Evolutionary conservation across 139 green algal genomes (phyloP).

Genomic region (Chara braunii): DNA sequence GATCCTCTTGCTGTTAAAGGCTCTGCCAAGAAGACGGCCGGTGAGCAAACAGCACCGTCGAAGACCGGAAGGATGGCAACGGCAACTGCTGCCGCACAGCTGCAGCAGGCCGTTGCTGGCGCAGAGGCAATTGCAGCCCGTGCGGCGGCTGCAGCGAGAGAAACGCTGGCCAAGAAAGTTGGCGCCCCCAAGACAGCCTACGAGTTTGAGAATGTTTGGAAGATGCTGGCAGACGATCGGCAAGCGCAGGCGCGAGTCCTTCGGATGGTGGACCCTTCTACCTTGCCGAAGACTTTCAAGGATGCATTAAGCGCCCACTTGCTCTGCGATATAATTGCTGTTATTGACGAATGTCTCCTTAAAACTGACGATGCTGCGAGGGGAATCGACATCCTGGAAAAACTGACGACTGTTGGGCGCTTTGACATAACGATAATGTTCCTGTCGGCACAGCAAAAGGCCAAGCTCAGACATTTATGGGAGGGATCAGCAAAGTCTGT

Average conservation of each 20-base stretch:
- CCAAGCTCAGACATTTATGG: too few relatives aligned
- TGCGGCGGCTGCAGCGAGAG: neutral
- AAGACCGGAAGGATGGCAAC: too few relatives aligned
- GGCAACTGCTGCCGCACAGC: too few relatives aligned
- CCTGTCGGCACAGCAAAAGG: conserved; percentile 6
- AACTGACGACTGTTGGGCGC: neutral
- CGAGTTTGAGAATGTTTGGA: conserved; percentile 18
- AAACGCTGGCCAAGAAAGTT: neutral
- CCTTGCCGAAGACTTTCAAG: conserved; percentile 11
- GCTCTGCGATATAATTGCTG: conserved; percentile 1
- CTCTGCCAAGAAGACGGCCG: too few relatives aligned
- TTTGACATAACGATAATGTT: conserved; percentile 28
- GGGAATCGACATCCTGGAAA: conserved; percentile 4
- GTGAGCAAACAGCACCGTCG: too few relatives aligned
- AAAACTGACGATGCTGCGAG: conserved; percentile 8
- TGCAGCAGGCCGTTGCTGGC: too few relatives aligned
- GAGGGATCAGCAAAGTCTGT: too few relatives aligned
- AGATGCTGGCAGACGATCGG: neutral
- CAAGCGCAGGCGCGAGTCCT: conserved; percentile 9
- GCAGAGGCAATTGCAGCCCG: too few relatives aligned
- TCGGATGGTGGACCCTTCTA: conserved; percentile 3
- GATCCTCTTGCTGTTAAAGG: too few relatives aligned
- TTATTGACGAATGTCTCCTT: neutral
- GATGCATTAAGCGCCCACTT: conserved; percentile 1
- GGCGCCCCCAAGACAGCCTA: conserved; percentile 14